Percentiles rank a stretch among this genome's conserved stretches.
These are phyloP conservation scores for Yamadazyma ubonensis DNA, from an alignment of 805 yeast genomes.

Conservation along the genomic window DNA sequence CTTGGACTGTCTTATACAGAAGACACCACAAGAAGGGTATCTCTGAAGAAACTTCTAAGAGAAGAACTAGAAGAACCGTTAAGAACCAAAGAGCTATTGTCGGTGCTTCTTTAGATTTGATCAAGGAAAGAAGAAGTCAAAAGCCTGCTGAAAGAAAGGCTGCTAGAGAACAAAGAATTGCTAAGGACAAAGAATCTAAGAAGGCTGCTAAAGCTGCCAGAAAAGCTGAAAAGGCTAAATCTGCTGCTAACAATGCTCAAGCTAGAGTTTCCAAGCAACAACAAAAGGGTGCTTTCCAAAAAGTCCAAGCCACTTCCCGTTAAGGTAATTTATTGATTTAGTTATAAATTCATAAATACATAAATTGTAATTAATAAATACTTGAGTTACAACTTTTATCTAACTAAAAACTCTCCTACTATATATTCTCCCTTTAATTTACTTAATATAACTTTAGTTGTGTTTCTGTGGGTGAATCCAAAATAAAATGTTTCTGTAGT, in stretches of 20 bases:
- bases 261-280: slow-evolving; percentile 86
- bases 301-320: slow-evolving; percentile 96
- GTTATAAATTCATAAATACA: slow-evolving; percentile 10
- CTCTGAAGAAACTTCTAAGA: slow-evolving; percentile 97
- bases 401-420: slow-evolving; percentile 23
- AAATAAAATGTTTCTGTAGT: slow-evolving; percentile 38
- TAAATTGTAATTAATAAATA: slow-evolving; percentile 17
- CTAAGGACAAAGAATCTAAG: slow-evolving; percentile 82
- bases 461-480: slow-evolving; percentile 20
- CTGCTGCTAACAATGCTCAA: slow-evolving; percentile 69
- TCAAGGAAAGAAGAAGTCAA: slow-evolving; percentile 94
- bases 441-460: slow-evolving; percentile 26
- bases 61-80: slow-evolving; percentile 95
- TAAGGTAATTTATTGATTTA: slow-evolving; percentile 41
- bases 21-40: slow-evolving; percentile 99
- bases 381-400: slow-evolving; percentile 1
- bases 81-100: slow-evolving; percentile 99
- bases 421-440: slow-evolving; percentile 21
- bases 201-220: slow-evolving; percentile 91
- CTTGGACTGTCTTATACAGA: slow-evolving; percentile 99
- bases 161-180: slow-evolving; percentile 87
- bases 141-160: slow-evolving; percentile 99
- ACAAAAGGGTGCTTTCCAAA: slow-evolving; percentile 97
- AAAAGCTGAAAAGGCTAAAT: slow-evolving; percentile 89
- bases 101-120: slow-evolving; percentile 98